Conservation (phyloP, 305 asterid genomes). For the Solanum hybrid region DNA sequence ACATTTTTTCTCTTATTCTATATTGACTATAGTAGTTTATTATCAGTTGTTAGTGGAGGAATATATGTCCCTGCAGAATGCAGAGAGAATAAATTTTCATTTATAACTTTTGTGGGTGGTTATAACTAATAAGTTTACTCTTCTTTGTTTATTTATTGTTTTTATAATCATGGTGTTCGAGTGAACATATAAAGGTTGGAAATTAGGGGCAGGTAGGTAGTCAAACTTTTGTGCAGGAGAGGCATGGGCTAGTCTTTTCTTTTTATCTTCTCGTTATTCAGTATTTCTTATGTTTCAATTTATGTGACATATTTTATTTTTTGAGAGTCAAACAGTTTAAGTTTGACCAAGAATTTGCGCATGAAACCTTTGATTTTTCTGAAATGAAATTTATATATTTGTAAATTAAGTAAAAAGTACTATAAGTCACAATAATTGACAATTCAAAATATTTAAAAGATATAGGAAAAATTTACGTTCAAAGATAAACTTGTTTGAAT, state of each 20-base stretch:
- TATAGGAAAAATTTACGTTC: too few species aligned
- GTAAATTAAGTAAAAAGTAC: too few species aligned
- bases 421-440: too few species aligned
- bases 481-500: too few species aligned
- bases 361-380: too few species aligned
- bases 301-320: too few species aligned
- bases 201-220: background rate
- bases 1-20: background rate
- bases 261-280: background rate
- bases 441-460: too few species aligned
- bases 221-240: background rate
- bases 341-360: too few species aligned
- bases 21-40: background rate
- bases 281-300: background rate
- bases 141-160: background rate
- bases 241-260: background rate
- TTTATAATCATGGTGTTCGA: background rate
- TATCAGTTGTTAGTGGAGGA: background rate
- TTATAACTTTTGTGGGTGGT: background rate
- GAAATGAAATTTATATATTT: too few species aligned
- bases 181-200: background rate
- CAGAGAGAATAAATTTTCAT: background rate
- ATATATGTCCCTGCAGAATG: background rate
- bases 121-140: background rate
- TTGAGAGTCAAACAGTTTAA: too few species aligned